phyloP scores from a whole-genome alignment of 768 basidiomycete genomes.

The Pisolithus albus region DNA sequence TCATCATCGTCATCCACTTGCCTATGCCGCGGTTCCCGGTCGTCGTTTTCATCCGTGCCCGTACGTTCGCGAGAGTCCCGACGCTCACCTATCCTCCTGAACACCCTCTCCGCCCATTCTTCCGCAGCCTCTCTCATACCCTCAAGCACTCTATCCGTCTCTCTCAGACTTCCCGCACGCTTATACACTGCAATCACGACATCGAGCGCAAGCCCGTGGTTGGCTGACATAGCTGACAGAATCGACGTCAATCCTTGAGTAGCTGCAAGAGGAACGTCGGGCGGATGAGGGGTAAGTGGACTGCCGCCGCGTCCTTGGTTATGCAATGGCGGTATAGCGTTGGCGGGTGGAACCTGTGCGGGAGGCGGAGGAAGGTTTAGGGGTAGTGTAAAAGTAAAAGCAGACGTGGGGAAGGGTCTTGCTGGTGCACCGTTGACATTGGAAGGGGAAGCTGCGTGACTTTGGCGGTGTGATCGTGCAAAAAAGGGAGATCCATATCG shows the following conservation, averaged over 20 bases:
- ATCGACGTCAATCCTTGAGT: constrained; percentile 26
- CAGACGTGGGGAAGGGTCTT: background rate
- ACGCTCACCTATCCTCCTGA: background rate
- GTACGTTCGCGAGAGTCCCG: background rate
- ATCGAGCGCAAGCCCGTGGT: constrained; percentile 37
- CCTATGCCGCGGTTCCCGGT: background rate
- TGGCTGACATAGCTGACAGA: constrained; percentile 36
- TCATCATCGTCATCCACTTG: background rate
- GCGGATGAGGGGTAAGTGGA: constrained; percentile 1
- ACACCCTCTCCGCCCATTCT: constrained; percentile 11
- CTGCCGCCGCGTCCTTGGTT: background rate
- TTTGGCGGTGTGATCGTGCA: background rate
- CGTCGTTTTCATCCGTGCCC: constrained; percentile 6
- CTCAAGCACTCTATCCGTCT: constrained; percentile 33
- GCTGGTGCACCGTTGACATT: background rate
- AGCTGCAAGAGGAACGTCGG: constrained; percentile 11
- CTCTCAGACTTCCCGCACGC: constrained; percentile 27
- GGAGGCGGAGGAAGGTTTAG: background rate
- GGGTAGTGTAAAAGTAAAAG: background rate
- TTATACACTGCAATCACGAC: constrained; percentile 36
- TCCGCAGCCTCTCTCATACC: constrained; percentile 35
- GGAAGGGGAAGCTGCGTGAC: background rate
- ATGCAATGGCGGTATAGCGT: background rate
- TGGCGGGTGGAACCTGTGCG: background rate
- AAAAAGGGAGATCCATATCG: background rate